Base-by-base conservation (phyloP, 2,329 filamentous ascomycete genomes). In the Xylaria sp. region DNA sequence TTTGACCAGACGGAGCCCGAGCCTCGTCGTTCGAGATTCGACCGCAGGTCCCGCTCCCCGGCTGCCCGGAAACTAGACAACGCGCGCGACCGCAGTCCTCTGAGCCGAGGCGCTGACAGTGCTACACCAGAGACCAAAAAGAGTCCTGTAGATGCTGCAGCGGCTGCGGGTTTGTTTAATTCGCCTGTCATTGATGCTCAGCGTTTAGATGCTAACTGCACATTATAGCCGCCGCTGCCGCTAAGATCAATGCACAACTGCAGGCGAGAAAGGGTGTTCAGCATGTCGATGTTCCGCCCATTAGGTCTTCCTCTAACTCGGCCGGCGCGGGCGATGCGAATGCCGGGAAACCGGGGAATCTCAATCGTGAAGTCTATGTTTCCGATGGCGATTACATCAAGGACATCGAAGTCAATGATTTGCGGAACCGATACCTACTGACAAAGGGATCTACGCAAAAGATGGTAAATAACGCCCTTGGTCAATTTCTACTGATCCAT, bases 331-430 rank as follows among this genome's bases (percentile, higher is more conserved):
- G 77, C 49, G 72, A 78, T 27, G 71, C 76, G 22, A 75, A 74
- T 65, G 72, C 71, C 2, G 69, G 78, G 10, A 74, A 79, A 22
- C 75, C 79, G 36, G 80, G 84, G 45, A 88, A 88, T 68, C 86
- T 96, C 79, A 93, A 95, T 75, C 89, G 91, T 75, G 93, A 96
- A 76, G 92, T 97, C 79, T 98, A 98, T 78, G 92, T 97, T 74
- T 92, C 94, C 69, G 96, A 98, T 78, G 96, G 96, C 75, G 96
- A 99, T 81, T 98, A 92, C 79, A 98, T 99, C 82, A 96, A 96
- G 81, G 96, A 99, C 77, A 97, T 99, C 77, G 96, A 98, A 84
- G 93, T 99, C 84, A 99, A 99, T 81, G 95, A 98, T 81, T 83
- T 98, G 77, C 91, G 95, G 71, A 99, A 98, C 79, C 92, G 95